phyloP scores from a whole-genome alignment of 1,139 yeast species.

The Ogataea hybrid region DNA sequence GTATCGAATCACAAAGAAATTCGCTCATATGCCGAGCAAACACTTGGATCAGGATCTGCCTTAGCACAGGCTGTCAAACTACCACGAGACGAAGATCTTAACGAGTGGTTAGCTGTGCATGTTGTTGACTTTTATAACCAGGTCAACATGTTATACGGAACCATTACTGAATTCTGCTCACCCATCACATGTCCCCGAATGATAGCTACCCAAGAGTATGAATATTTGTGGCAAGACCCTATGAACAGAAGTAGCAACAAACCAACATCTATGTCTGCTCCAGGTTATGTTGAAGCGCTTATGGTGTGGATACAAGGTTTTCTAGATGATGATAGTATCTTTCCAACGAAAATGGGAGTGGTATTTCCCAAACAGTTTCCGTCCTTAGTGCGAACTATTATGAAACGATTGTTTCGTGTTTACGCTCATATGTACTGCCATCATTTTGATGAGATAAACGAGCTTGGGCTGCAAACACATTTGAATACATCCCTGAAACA shows the following conservation, averaged over 20 bases:
- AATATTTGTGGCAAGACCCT: conserved; percentile 91
- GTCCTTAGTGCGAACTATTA: conserved; percentile 74
- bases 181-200: conserved; percentile 90
- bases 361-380: conserved; percentile 71
- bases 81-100: conserved; percentile 88
- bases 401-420: conserved; percentile 89
- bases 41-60: conserved; percentile 89
- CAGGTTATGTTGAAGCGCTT: conserved; percentile 87
- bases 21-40: conserved; percentile 87
- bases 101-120: conserved; percentile 97
- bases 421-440: conserved; percentile 98
- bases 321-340: conserved; percentile 83
- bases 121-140: conserved; percentile 91
- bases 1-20: conserved; percentile 51
- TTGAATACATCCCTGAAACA: conserved; percentile 93
- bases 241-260: conserved; percentile 43
- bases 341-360: conserved; percentile 87
- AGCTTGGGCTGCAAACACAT: conserved; percentile 88
- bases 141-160: conserved; percentile 93
- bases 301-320: conserved; percentile 94
- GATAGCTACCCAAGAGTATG: conserved; percentile 97
- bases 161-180: conserved; percentile 94
- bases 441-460: conserved; percentile 93
- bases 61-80: conserved; percentile 89
- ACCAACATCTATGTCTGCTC: conserved; percentile 83